A percentile compares a stretch with the other conserved stretches of the same genome.
These are phyloP conservation scores for Alternaria sp. DNA, from an alignment of 2,329 filamentous ascomycete genomes.

Conservation along the genomic window DNA sequence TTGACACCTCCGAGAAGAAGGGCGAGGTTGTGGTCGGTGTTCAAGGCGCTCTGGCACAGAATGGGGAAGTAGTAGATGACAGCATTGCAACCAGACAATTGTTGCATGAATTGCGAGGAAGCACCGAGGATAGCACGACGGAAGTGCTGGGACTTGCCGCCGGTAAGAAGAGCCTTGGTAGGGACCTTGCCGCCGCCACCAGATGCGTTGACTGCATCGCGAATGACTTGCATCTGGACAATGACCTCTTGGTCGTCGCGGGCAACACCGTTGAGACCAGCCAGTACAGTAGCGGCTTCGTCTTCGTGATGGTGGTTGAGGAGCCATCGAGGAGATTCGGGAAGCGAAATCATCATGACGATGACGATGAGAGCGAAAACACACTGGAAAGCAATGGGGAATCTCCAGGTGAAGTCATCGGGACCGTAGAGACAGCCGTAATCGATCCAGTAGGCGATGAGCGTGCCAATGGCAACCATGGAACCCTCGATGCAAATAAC, in stretches of 20 bases:
- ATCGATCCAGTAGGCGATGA: constrained; percentile 60
- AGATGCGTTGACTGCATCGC: constrained; percentile 57
- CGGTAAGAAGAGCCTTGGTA: constrained; percentile 60
- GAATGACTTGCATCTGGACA: constrained; percentile 66
- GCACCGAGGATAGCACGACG: constrained; percentile 66
- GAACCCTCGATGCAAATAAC: constrained; percentile 65
- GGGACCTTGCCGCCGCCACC: constrained; percentile 45
- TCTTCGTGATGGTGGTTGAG: constrained; percentile 49
- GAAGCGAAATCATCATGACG: constrained; percentile 45
- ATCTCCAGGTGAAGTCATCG: constrained; percentile 52
- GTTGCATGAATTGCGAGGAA: constrained; percentile 68
- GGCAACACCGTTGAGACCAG: constrained; percentile 55
- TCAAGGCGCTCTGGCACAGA: constrained; percentile 60
- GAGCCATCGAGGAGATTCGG: constrained; percentile 43
- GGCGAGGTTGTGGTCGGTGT: constrained; percentile 51
- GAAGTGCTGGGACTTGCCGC: constrained; percentile 69
- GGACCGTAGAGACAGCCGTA: constrained; percentile 50
- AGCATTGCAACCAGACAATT: constrained; percentile 51
- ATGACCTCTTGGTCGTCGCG: constrained; percentile 62
- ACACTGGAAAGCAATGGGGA: constrained; percentile 60
- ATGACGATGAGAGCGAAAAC: constrained; percentile 52
- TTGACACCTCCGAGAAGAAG: constrained; percentile 58
- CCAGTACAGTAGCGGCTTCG: constrained; percentile 57
- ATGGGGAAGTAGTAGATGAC: constrained; percentile 56
- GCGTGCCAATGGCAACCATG: constrained; percentile 57